Conservation (phyloP, 2,329 filamentous ascomycete species). For the Fusarium buharicum region DNA sequence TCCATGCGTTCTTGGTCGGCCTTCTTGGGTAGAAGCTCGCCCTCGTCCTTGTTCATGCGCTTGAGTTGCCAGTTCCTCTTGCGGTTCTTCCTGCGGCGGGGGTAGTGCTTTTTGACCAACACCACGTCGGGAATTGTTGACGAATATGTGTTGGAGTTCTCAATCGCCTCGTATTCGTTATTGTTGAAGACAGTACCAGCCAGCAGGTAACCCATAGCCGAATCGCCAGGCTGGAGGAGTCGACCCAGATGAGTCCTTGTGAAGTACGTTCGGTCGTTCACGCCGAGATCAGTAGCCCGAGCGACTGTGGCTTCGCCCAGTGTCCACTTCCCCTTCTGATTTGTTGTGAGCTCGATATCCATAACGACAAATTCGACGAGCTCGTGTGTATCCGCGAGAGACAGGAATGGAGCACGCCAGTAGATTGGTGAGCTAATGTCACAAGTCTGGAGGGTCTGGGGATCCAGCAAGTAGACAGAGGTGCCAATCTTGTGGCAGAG, state of each 20-base stretch:
- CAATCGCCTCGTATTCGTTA: conserved; percentile 82
- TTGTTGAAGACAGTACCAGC: conserved; percentile 94
- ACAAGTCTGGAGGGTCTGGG: conserved; percentile 88
- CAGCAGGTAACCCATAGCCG: conserved; percentile 92
- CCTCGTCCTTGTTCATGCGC: conserved; percentile 91
- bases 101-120: conserved; percentile 96
- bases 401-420: conserved; percentile 88
- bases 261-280: conserved; percentile 89
- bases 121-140: conserved; percentile 90
- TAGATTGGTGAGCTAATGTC: conserved; percentile 86
- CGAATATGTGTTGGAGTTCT: conserved; percentile 78
- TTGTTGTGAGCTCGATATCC: conserved; percentile 85
- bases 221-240: conserved; percentile 88
- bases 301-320: conserved; percentile 91
- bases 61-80: conserved; percentile 92
- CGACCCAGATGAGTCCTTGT: conserved; percentile 89
- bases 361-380: conserved; percentile 94
- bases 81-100: conserved; percentile 81
- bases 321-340: conserved; percentile 81
- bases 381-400: conserved; percentile 84
- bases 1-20: conserved; percentile 89
- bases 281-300: conserved; percentile 84
- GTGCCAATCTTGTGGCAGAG: conserved; percentile 92
- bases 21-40: conserved; percentile 86
- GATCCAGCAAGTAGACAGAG: conserved; percentile 88